Conservation (phyloP, 257 asterid species). For the Dorcoceras hygrometricum region DNA sequence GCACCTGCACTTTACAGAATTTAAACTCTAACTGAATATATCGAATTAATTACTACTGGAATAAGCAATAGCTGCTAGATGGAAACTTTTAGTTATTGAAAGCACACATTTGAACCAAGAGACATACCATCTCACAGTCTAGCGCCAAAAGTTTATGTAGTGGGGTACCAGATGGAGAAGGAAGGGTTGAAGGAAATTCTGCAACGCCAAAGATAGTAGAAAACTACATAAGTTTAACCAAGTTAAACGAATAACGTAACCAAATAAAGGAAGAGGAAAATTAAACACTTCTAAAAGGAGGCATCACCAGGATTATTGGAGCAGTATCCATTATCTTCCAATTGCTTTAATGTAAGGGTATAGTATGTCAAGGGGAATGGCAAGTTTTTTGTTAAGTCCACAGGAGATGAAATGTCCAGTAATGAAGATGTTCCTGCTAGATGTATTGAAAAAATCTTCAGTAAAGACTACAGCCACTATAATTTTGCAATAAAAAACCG, state of each 20-base stretch:
- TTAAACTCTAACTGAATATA: too few relatives aligned
- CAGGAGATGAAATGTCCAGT: constrained; percentile 32
- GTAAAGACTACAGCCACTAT: constrained; percentile 14
- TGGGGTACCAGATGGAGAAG: constrained; percentile 74
- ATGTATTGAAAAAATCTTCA: constrained; percentile 13
- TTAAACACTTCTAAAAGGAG: constrained; percentile 9
- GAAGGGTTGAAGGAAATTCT: constrained; percentile 70
- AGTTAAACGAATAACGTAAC: background rate
- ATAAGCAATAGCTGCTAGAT: background rate
- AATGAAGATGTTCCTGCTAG: constrained; percentile 39
- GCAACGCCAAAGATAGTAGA: constrained; percentile 31
- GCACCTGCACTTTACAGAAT: background rate
- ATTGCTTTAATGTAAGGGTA: constrained; percentile 68
- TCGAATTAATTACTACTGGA: background rate
- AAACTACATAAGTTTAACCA: background rate
- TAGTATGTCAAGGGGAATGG: constrained; percentile 82
- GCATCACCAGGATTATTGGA: constrained; percentile 57
- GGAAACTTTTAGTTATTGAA: background rate
- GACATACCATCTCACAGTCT: constrained; percentile 92
- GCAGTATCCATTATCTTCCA: constrained; percentile 88
- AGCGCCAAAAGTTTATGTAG: constrained; percentile 71
- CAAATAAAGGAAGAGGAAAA: constrained; percentile 5
- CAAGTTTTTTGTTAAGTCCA: constrained; percentile 42
- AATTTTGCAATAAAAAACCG: background rate
- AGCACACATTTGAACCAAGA: constrained; percentile 1